These are phyloP conservation scores for Ramichloridium luteum DNA, from an alignment of 2,329 filamentous ascomycete genomes.

Conservation along the genomic window DNA sequence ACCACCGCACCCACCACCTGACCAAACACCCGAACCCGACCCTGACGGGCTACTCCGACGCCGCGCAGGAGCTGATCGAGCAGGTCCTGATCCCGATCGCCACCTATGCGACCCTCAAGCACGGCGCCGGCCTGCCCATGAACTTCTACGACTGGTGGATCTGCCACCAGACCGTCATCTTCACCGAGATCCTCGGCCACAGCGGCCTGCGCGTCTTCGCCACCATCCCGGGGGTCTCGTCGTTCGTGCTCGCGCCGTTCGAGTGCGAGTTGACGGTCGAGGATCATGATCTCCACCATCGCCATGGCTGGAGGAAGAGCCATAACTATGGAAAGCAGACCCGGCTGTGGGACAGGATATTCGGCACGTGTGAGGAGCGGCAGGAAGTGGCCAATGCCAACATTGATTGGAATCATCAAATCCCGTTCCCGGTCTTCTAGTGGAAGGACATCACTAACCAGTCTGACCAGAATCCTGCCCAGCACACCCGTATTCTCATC, in stretches of 20 bases:
- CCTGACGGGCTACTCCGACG: conserved; percentile 29
- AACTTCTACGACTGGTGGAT: conserved; percentile 36
- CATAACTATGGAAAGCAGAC: conserved; percentile 28
- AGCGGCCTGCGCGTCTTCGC: conserved; percentile 27
- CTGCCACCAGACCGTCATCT: conserved; percentile 32
- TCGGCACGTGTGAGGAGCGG: no score
- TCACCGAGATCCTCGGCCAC: conserved; percentile 27
- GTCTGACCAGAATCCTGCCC: no score
- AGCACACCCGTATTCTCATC: no score
- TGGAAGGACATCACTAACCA: no score
- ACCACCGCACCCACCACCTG: conserved; percentile 1
- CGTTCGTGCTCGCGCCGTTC: conserved; percentile 22
- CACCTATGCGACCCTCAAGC: conserved; percentile 25
- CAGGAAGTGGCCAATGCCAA: no score
- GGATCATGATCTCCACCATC: conserved; percentile 29
- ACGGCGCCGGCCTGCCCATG: conserved; percentile 27
- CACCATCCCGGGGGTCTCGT: conserved; percentile 23
- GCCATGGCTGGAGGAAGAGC: conserved; percentile 25
- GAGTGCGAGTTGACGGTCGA: conserved; percentile 29
- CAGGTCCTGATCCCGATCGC: conserved; percentile 28
- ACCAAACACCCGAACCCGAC: conserved; percentile 22
- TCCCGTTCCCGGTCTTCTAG: no score
- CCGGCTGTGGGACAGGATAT: no score
- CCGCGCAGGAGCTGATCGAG: conserved; percentile 31
- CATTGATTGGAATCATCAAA: no score